Evolutionary conservation across 768 basidiomycete genomes (phyloP), one percentile per base, ranked within the genome.

Genomic region (Russula compacta): DNA sequence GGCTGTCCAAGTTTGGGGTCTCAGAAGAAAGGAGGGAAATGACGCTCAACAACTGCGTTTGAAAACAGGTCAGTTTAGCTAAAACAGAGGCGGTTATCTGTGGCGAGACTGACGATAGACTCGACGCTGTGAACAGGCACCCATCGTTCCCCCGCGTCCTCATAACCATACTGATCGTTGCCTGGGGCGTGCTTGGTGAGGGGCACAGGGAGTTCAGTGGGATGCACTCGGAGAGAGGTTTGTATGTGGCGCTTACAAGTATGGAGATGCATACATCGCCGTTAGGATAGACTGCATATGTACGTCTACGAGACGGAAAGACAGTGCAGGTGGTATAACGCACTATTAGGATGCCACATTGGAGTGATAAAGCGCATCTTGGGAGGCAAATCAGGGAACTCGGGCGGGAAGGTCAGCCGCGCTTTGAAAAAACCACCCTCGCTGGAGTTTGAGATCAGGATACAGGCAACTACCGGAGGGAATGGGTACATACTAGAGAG

Each of bases 331-430:
- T 12, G 14, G 29, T 17, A 33, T 56, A 38, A 75, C 87, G 67
- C 58, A 95, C 95, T 95, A 73, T 98, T 99, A 1, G 97, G 97
- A 75, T 99, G 97, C 85, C 95, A 92, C 83, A 99, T 90, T 39
- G 86, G 87, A 2, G 97, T 98, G 67, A 89, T 82, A 70, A 99
- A 99, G 21, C 83, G 85, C 91, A 98, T 91, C 83, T 92, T 95
- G 40, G 97, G 95, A 8, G 95, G 95, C 51, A 85, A 78, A 56
- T 95, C 74, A 32, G 95, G 95, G 71, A 85, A 98, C 73, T 98
- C 92, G 32, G 81, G 77, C 8, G 95, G 95, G 74, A 99, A 98
- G 6, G 85, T 80, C 59, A 98, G 74, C 56, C 88, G 81, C 17
- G 94, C 93, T 75, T 92, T 94, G 77, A 95, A 89, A 73, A 98